Evolutionary conservation across 805 yeast genomes (phyloP), one percentile per base, ranked within the genome.

Genomic region (Candida alai): DNA sequence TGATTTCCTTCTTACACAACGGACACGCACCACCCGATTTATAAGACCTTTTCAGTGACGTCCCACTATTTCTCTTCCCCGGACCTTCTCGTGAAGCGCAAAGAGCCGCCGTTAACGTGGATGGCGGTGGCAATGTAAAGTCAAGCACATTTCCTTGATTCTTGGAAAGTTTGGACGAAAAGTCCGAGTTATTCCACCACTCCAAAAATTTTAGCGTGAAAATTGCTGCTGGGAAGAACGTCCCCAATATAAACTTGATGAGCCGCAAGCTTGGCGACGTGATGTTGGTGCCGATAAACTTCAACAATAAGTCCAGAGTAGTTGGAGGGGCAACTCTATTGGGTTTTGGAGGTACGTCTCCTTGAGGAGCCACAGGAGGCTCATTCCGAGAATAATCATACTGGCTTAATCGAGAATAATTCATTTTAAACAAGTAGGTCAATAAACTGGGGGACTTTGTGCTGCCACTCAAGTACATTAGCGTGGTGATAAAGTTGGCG

Each of bases 181-280:
- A 74, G 40, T 83, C 86, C 11, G 88, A 78, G 17, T 84, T 74
- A 41, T 78, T 77, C 94, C 95, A 89, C 96, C 97, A 89, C 56
- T 89, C 97, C 22, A 87, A 66, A 47, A 89, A 85, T 58, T 87
- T 86, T 40, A 89, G 67, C 16, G 80, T 50, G 52, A 90, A 88
- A 33, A 89, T 81, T 2, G 94, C 85, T 0, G 82, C 70, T 0
- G 96, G 96, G 58, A 90, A 76, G 28, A 79, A 54, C 2, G 84
- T 61, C 32, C 76, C 70, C 44, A 73, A 35, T 44, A 60, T 37
- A 13, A 58, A 43, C 40, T 58, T 54, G 37, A 52, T 38, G 24
- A 60, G 40, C 47, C 42, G 54, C 60, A 63, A 52, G 32, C 55
- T 36, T n/a, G 62, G 70, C 13, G 30, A 38, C 2, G 56, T 42